These are phyloP conservation scores for Diaporthe vaccinii DNA, from an alignment of 2,329 filamentous ascomycete genomes.

Conservation along the genomic window DNA sequence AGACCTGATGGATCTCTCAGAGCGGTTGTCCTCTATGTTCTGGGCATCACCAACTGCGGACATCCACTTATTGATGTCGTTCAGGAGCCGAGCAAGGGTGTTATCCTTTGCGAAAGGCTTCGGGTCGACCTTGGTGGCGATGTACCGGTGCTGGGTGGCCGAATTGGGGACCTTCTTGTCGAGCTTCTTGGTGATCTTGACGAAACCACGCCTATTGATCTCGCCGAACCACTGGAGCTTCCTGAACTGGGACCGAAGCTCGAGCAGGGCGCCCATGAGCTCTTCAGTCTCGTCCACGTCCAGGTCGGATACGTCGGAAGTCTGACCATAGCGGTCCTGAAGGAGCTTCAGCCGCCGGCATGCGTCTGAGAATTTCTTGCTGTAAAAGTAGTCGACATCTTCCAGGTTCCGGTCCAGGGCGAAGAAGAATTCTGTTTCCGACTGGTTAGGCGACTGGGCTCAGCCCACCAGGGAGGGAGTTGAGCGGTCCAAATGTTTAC, in stretches of 20 bases:
- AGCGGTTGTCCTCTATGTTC: constrained; percentile 80
- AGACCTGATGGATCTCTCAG: constrained; percentile 80
- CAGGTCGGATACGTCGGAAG: constrained; percentile 77
- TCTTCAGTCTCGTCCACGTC: constrained; percentile 94
- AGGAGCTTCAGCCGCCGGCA: constrained; percentile 87
- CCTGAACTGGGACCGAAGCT: constrained; percentile 86
- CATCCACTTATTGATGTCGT: constrained; percentile 90
- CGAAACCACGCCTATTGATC: constrained; percentile 93
- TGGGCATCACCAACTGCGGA: constrained; percentile 84
- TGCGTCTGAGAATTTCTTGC: constrained; percentile 91
- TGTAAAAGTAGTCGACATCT: constrained; percentile 96
- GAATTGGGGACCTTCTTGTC: constrained; percentile 91
- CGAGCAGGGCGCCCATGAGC: constrained; percentile 88
- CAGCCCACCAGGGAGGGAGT: constrained; percentile 42
- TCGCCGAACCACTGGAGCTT: constrained; percentile 99
- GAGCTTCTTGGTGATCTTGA: constrained; percentile 99
- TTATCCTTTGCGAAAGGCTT: constrained; percentile 86
- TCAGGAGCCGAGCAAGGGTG: constrained; percentile 62
- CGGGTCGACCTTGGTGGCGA: constrained; percentile 91
- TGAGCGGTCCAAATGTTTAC: constrained; percentile 66
- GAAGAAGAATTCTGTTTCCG: constrained; percentile 88
- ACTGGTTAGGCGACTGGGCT: constrained; percentile 54
- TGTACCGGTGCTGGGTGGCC: constrained; percentile 85
- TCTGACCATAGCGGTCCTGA: constrained; percentile 87
- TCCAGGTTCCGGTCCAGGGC: constrained; percentile 97